phyloP scores from a whole-genome alignment of 331 rosid species.

The Malus hybrid region DNA sequence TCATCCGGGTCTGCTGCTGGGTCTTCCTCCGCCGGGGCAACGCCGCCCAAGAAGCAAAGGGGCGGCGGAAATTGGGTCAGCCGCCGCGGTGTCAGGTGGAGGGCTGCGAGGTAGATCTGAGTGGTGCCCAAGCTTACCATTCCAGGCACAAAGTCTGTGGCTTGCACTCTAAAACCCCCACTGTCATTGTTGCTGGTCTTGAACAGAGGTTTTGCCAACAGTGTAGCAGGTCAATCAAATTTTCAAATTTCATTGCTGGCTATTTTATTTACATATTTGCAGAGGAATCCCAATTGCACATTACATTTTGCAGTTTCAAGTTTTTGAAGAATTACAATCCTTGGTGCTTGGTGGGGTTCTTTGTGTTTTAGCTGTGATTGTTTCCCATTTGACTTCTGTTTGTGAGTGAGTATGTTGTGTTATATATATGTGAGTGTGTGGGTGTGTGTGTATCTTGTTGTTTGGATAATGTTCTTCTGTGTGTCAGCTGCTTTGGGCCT shows the following conservation, averaged over 20 bases:
- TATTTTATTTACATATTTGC: not conserved
- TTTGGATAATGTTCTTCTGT: not conserved
- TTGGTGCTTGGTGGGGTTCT: not conserved
- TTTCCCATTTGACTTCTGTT: not conserved
- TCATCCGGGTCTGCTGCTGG: constrained; percentile 1
- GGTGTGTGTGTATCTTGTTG: not conserved
- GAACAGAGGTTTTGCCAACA: constrained; percentile 96
- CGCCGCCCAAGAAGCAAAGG: constrained; percentile 46
- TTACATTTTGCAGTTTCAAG: not conserved
- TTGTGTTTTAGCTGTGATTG: not conserved
- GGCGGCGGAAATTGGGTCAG: constrained; percentile 35
- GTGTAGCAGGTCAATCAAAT: constrained; percentile 76
- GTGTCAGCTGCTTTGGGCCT: not conserved
- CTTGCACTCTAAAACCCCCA: constrained; percentile 81
- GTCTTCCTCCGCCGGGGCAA: constrained; percentile 12
- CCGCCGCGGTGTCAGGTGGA: constrained; percentile 95
- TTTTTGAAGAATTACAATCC: not conserved
- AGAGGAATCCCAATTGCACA: not conserved
- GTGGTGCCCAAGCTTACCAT: constrained; percentile 76
- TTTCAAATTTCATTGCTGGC: not conserved
- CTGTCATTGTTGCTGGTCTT: constrained; percentile 62
- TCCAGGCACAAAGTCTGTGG: constrained; percentile 87
- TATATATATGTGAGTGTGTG: too few relatives aligned
- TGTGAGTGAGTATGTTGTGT: not conserved
- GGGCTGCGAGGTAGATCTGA: constrained; percentile 85